Conservation (phyloP, 1,139 yeast genomes). For the Debaryomyces nepalensis region DNA sequence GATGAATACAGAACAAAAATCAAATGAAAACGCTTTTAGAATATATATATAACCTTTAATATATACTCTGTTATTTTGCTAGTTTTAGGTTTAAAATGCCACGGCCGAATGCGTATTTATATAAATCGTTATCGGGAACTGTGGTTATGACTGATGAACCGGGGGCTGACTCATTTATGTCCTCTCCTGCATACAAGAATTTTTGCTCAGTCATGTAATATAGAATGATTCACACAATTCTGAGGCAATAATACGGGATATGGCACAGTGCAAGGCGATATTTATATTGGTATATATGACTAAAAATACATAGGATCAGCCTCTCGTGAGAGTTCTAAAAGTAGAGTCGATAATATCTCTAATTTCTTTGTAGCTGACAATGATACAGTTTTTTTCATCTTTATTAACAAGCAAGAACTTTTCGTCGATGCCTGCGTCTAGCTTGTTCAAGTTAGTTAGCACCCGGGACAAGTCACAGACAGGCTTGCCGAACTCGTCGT, state of each 20-base stretch:
- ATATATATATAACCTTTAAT: conserved; percentile 4
- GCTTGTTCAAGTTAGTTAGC: conserved; percentile 75
- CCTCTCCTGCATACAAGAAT: background rate
- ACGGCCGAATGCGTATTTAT: conserved; percentile 3
- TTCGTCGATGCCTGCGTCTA: conserved; percentile 93
- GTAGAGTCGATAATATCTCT: conserved; percentile 74
- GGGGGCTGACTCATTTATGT: conserved; percentile 8
- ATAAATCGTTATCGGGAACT: conserved; percentile 5
- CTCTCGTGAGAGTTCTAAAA: conserved; percentile 59
- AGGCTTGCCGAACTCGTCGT: conserved; percentile 77
- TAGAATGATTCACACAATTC: conserved; percentile 5
- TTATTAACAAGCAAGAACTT: conserved; percentile 75
- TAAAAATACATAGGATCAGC: conserved; percentile 10
- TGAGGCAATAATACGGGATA: background rate
- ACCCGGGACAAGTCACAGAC: conserved; percentile 84
- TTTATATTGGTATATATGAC: conserved; percentile 1
- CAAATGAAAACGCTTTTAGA: conserved; percentile 3
- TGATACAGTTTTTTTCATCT: conserved; percentile 81
- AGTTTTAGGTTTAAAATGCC: background rate
- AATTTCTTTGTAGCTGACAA: conserved; percentile 79
- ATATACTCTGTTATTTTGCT: conserved; percentile 4
- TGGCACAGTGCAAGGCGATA: background rate
- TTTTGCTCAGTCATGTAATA: background rate
- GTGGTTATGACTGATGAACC: conserved; percentile 10
- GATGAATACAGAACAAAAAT: conserved; percentile 6